These are phyloP conservation scores for Coniochaeta sp. DNA, from an alignment of 2,329 filamentous ascomycete species.

Conservation along the genomic window DNA sequence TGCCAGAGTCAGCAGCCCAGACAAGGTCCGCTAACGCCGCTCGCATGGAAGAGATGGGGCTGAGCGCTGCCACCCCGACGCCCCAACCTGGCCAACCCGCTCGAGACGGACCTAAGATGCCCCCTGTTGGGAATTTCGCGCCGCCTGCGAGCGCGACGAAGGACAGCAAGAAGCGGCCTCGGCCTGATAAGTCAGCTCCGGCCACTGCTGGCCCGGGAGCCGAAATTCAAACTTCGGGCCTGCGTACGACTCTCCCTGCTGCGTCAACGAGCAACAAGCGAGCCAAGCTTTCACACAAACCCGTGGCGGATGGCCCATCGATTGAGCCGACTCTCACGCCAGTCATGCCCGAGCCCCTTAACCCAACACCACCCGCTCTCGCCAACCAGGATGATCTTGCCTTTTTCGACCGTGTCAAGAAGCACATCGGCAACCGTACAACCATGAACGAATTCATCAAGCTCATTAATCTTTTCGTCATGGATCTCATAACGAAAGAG, in stretches of 20 bases:
- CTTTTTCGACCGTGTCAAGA: constrained; percentile 96
- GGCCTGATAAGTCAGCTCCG: constrained; percentile 47
- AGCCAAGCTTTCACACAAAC: constrained; percentile 66
- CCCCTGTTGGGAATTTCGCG: constrained; percentile 91
- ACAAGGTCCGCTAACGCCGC: constrained; percentile 47
- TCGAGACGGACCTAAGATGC: constrained; percentile 68
- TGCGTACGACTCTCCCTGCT: constrained; percentile 25
- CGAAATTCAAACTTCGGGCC: constrained; percentile 31
- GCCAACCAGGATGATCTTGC: constrained; percentile 78
- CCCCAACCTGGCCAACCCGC: constrained; percentile 42
- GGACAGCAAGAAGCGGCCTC: constrained; percentile 82
- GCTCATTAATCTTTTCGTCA: constrained; percentile 89
- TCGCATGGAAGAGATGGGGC: constrained; percentile 61
- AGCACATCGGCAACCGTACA: constrained; percentile 87
- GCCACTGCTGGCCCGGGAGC: constrained; percentile 35
- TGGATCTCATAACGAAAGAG: constrained; percentile 83
- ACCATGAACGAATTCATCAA: constrained; percentile 95
- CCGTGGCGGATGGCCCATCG: constrained; percentile 50
- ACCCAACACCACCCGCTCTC: constrained; percentile 65
- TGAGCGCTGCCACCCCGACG: constrained; percentile 40
- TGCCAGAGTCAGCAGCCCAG: constrained; percentile 73
- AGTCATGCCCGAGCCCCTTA: constrained; percentile 77
- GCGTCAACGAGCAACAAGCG: constrained; percentile 47
- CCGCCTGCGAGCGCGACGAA: constrained; percentile 74
- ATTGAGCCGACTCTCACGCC: constrained; percentile 86